These are phyloP conservation scores for Tulasnella sp. DNA, from an alignment of 768 basidiomycete species.

Conservation along the genomic window DNA sequence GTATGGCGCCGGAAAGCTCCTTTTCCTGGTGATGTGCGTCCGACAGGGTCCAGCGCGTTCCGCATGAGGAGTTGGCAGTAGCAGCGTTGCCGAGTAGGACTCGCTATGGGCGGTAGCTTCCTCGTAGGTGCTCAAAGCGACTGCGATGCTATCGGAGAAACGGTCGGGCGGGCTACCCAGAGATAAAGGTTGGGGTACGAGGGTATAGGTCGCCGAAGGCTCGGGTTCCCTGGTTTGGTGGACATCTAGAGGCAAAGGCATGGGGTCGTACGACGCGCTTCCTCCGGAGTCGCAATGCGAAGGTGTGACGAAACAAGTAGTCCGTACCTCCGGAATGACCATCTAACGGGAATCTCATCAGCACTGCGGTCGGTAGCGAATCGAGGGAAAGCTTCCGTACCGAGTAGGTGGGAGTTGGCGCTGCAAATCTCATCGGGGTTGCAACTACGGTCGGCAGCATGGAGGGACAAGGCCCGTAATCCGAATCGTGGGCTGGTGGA, in stretches of 20 bases:
- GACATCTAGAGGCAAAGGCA: background rate
- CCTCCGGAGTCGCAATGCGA: background rate
- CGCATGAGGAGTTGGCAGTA: background rate
- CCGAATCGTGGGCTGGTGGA: background rate
- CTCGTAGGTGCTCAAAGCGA: background rate
- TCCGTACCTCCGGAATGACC: background rate
- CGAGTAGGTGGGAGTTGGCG: conserved; percentile 6
- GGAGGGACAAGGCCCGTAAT: background rate
- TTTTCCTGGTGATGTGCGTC: no score
- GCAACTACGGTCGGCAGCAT: background rate
- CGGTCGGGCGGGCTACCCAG: background rate
- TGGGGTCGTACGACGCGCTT: background rate
- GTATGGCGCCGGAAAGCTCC: no score
- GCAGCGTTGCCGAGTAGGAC: background rate
- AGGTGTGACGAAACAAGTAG: background rate
- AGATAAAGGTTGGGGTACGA: background rate
- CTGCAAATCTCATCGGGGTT: background rate
- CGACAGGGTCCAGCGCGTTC: background rate
- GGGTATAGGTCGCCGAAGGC: background rate
- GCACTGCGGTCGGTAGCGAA: background rate
- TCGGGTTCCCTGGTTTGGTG: background rate
- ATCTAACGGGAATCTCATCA: background rate
- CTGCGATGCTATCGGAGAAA: background rate
- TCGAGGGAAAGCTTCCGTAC: background rate
- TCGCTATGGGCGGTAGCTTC: background rate